Evolutionary conservation across 495 filamentous ascomycete genomes (phyloP), one percentile per base, ranked within the genome.

Genomic region (Penicillium coprophilum): DNA sequence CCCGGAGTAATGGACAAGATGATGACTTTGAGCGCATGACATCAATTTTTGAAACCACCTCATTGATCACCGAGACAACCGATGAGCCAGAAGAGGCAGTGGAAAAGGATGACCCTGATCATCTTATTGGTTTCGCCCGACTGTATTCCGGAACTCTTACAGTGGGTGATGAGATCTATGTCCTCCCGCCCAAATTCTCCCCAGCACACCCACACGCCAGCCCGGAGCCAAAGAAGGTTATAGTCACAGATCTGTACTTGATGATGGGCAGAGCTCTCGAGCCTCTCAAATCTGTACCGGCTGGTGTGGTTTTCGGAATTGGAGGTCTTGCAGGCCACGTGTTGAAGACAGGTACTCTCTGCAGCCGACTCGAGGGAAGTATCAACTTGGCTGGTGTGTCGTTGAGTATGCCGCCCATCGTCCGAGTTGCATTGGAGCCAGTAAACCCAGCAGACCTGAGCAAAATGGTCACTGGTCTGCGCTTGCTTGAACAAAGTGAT

Each of bases 231-330:
- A 80, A 87, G 61, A 92, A 92, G 68, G 85, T 93, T 34, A 92
- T 81, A 1, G 86, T 99, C 30, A 92, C 86, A 27, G 89, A 90
- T 6, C 77, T 99, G 19, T 99, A 99, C 72, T 87, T 97, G 58
- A 80, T 99, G 46, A 99, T 99, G 94, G 94, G 94, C 32, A 82
- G 92, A 40, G 86, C 87, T 57, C 80, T 99, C 1, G 94, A 97
- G 63, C 80, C 87, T 0, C 82, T 99, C 3, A 76, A 82, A 40
- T 88, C 88, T 0, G 92, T 97, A 0, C 92, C 94, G 3, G 93
- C 94, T 20, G 94, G 94, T 28, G 91, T 94, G 9, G 89, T 99
- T 9, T 97, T 97, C 66, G 94, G 93, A n/a, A 91, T 99, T 32
- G 90, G 85, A 17, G 94, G 94, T 19, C 81, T 99, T 10, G 92